A percentile compares a stretch with the other conserved stretches of the same genome.
These are phyloP conservation scores for Spizellomyces punctatus DNA, from an alignment of 192 early-diverging fungal genomes.

Conservation along the genomic window DNA sequence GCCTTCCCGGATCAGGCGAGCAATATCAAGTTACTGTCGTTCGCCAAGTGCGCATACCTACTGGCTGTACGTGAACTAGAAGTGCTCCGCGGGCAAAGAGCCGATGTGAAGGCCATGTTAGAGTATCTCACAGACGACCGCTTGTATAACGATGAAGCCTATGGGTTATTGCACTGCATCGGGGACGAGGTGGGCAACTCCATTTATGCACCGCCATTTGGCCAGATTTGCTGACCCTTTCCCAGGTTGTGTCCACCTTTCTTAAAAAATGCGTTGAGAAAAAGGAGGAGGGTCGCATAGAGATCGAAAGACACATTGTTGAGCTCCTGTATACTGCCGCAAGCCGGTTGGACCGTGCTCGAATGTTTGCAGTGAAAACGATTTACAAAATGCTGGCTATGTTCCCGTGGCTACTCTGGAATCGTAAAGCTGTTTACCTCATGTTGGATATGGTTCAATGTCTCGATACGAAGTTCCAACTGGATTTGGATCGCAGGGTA, in stretches of 20 bases:
- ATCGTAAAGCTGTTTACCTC: constrained; percentile 65
- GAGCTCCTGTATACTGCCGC: constrained; percentile 57
- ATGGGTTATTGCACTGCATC: constrained; percentile 75
- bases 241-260: constrained; percentile 3
- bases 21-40: constrained; percentile 65
- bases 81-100: constrained; percentile 61
- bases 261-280: constrained; percentile 1
- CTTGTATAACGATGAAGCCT: constrained; percentile 73
- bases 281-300: neutral
- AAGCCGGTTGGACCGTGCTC: constrained; percentile 61
- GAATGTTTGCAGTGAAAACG: constrained; percentile 37
- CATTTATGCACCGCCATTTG: no score
- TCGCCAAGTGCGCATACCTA: constrained; percentile 77
- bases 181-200: constrained; percentile 55
- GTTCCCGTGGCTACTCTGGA: constrained; percentile 82
- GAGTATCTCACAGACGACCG: constrained; percentile 87
- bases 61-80: constrained; percentile 86
- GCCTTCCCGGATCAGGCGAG: constrained; percentile 58
- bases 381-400: constrained; percentile 64
- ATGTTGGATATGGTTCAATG: constrained; percentile 77
- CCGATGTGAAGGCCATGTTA: constrained; percentile 64
- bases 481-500: constrained; percentile 46
- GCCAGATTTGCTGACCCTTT: neutral
- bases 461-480: constrained; percentile 42
- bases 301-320: constrained; percentile 16